A percentile compares a stretch with the other conserved stretches of the same genome.
These are phyloP conservation scores for Pseudogymnoascus verrucosus DNA, from an alignment of 2,329 filamentous ascomycete genomes.

Conservation along the genomic window DNA sequence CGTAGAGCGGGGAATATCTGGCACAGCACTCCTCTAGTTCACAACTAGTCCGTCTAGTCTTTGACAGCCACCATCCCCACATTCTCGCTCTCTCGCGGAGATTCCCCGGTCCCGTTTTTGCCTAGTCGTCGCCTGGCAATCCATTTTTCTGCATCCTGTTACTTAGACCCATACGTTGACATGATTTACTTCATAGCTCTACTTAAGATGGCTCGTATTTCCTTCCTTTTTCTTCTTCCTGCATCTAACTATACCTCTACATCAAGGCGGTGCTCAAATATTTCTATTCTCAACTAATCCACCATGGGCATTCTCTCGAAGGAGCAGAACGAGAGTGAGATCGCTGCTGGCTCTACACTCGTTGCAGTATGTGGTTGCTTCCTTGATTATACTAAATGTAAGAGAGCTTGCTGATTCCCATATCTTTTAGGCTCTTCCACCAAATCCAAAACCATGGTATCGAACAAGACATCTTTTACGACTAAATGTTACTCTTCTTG, in stretches of 20 bases:
- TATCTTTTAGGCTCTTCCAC: background rate
- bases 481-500: constrained; percentile 17
- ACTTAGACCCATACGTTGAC: background rate
- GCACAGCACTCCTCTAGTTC: background rate
- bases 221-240: background rate
- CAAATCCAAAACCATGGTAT: background rate
- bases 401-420: background rate
- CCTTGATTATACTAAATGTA: background rate
- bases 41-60: background rate
- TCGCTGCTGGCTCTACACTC: background rate
- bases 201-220: background rate
- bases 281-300: background rate
- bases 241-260: background rate
- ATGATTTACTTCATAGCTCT: background rate
- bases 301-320: background rate
- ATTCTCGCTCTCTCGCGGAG: background rate
- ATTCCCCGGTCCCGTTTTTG: background rate
- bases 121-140: background rate
- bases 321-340: background rate
- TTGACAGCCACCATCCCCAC: background rate
- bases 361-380: background rate
- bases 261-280: background rate
- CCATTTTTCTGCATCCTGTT: background rate
- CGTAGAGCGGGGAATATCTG: background rate
- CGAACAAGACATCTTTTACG: constrained; percentile 13